A percentile compares a stretch with the other conserved stretches of the same genome.
phyloP scores from a whole-genome alignment of 2,329 filamentous ascomycete species.

The Curvularia sp. region DNA sequence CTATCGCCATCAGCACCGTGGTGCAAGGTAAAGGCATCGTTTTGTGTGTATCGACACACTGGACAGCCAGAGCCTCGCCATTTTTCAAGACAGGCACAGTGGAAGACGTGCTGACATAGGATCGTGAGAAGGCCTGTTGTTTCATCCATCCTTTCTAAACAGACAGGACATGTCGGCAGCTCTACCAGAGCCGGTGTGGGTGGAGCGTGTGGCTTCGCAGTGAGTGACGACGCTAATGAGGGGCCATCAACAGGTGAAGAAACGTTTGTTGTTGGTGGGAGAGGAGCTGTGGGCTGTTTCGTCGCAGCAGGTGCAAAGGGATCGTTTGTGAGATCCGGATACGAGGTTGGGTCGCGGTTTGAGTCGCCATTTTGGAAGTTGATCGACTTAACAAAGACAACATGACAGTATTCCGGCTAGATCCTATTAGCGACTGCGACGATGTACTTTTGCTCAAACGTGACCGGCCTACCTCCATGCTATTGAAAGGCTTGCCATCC shows the following conservation, averaged over 20 bases:
- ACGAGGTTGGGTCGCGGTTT: slow-evolving; percentile 56
- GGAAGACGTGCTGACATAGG: slow-evolving; percentile 96
- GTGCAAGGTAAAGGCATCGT: slow-evolving; percentile 53
- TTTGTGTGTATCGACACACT: slow-evolving; percentile 88
- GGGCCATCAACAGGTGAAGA: slow-evolving; percentile 45
- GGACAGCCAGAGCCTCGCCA: slow-evolving; percentile 95
- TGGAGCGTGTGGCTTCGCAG: slow-evolving; percentile 69
- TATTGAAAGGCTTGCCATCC: slow-evolving; percentile 92
- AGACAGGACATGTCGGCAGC: slow-evolving; percentile 94
- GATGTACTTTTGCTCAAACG: too few species aligned
- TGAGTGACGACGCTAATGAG: slow-evolving; percentile 55
- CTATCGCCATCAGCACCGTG: slow-evolving; percentile 49
- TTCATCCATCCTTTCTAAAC: slow-evolving; percentile 97
- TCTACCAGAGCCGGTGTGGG: slow-evolving; percentile 86
- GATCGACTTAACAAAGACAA: slow-evolving; percentile 92
- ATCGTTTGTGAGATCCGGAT: slow-evolving; percentile 69
- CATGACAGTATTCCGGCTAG: slow-evolving; percentile 90
- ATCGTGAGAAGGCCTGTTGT: slow-evolving; percentile 95
- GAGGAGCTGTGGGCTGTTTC: slow-evolving; percentile 45
- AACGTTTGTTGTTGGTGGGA: slow-evolving; percentile 41
- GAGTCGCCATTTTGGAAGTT: slow-evolving; percentile 73
- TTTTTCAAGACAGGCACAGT: slow-evolving; percentile 93
- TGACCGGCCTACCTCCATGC: slow-evolving; percentile 72
- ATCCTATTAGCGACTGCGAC: slow-evolving; percentile 13
- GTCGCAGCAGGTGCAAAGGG: slow-evolving; percentile 66